These are phyloP conservation scores for Pseudocercospora musae DNA, from an alignment of 2,329 filamentous ascomycete species.

Conservation along the genomic window DNA sequence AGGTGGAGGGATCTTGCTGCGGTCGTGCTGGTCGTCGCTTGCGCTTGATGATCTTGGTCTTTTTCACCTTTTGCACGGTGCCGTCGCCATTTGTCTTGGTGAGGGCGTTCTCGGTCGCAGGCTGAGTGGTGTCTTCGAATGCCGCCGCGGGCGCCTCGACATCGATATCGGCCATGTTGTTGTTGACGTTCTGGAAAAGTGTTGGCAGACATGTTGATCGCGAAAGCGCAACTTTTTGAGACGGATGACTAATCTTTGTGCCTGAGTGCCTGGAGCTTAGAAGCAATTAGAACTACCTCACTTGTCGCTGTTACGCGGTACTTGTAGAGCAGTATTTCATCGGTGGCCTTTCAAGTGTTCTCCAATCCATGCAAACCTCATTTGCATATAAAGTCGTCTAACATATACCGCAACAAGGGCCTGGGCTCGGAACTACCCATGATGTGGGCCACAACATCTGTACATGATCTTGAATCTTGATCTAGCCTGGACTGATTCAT, in stretches of 20 bases:
- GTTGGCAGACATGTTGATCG: neutral
- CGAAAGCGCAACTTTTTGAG: neutral
- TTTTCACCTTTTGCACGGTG: conserved; percentile 56
- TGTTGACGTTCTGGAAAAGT: neutral
- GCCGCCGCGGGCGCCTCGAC: neutral
- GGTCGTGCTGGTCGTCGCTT: conserved; percentile 86
- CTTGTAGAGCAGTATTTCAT: neutral
- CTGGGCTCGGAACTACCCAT: no score
- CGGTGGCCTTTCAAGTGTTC: no score
- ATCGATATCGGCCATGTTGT: neutral
- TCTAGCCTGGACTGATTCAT: no score
- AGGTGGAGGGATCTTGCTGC: conserved; percentile 80
- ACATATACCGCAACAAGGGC: no score
- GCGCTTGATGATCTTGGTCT: conserved; percentile 88
- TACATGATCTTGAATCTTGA: no score
- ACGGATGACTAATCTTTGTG: neutral
- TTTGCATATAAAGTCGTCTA: no score
- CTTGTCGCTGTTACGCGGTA: no score
- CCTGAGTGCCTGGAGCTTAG: neutral
- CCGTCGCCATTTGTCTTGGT: conserved; percentile 29
- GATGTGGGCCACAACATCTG: no score
- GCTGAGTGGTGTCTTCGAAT: conserved; percentile 27
- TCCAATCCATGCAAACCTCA: no score
- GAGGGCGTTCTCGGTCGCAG: conserved; percentile 21
- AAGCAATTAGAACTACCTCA: no score